These are phyloP conservation scores for Tephrocybe sp. DNA, from an alignment of 768 basidiomycete species.

Conservation along the genomic window DNA sequence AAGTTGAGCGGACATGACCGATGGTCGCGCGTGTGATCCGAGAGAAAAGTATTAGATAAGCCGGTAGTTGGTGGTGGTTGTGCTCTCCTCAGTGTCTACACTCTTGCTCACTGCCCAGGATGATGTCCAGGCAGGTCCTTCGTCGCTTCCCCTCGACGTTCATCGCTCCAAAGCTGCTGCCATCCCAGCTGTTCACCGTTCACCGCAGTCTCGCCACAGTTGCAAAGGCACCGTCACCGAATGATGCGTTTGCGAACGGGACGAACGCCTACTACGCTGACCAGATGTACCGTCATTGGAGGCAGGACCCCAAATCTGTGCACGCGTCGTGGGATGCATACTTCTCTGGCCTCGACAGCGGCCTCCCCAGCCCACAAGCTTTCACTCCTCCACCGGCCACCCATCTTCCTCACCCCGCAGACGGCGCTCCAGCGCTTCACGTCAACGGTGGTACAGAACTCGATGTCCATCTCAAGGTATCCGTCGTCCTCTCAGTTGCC, in stretches of 20 bases:
- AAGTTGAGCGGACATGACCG: background rate
- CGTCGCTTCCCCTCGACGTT: conserved; percentile 27
- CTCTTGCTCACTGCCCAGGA: conserved; percentile 13
- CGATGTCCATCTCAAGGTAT: conserved; percentile 88
- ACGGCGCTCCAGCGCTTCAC: conserved; percentile 77
- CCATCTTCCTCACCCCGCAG: conserved; percentile 66
- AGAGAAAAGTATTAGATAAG: too few relatives aligned
- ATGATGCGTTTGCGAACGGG: conserved; percentile 89
- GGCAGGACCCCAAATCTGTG: conserved; percentile 85
- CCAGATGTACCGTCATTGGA: conserved; percentile 95
- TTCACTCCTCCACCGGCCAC: conserved; percentile 77
- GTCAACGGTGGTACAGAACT: conserved; percentile 72
- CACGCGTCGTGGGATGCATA: conserved; percentile 95
- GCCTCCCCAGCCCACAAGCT: conserved; percentile 73
- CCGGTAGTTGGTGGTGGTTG: too few relatives aligned
- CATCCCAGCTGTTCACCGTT: conserved; percentile 4
- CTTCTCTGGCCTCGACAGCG: conserved; percentile 90
- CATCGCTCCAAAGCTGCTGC: conserved; percentile 16
- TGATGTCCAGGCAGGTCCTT: conserved; percentile 35
- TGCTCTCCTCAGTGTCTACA: background rate
- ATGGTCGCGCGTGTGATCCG: background rate
- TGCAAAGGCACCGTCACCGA: conserved; percentile 58
- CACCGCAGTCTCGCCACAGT: conserved; percentile 42
- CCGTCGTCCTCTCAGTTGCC: conserved; percentile 1
- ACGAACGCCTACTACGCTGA: conserved; percentile 95